Conservation (phyloP, 2,329 filamentous ascomycete species). For the Colletotrichum limetticola region DNA sequence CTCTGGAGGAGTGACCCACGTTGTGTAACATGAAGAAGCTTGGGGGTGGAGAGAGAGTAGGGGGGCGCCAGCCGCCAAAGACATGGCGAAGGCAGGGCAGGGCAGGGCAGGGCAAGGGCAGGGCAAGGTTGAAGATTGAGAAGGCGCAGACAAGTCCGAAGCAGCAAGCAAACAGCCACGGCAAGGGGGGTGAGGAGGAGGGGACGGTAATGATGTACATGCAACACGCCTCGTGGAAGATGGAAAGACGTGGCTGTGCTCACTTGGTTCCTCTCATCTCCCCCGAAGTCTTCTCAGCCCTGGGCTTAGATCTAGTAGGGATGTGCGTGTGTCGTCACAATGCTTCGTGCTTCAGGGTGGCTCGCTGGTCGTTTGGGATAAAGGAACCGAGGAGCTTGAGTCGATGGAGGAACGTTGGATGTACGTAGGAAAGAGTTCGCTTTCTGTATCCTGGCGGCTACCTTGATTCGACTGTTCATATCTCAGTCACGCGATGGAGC, state of each 20-base stretch:
- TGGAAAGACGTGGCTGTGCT: conserved; percentile 13
- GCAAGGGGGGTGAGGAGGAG: not conserved
- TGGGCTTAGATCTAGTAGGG: not conserved
- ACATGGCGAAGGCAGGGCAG: conserved; percentile 3
- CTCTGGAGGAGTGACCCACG: conserved; percentile 3
- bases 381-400: not conserved
- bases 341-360: not conserved
- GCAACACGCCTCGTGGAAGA: not conserved
- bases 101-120: not conserved
- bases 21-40: not conserved
- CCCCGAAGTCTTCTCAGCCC: not conserved
- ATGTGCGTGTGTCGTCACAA: not conserved
- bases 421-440: not conserved
- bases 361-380: not conserved
- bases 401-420: not conserved
- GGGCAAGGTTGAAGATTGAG: not conserved
- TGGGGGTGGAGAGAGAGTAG: not conserved
- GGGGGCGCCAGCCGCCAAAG: not conserved
- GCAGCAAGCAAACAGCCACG: not conserved
- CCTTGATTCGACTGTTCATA: not conserved
- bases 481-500: not conserved
- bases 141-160: not conserved
- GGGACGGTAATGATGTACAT: not conserved
- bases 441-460: not conserved
- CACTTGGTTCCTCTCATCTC: not conserved